phyloP scores from a whole-genome alignment of 768 basidiomycete genomes.

The Rhodotorula graminis region DNA sequence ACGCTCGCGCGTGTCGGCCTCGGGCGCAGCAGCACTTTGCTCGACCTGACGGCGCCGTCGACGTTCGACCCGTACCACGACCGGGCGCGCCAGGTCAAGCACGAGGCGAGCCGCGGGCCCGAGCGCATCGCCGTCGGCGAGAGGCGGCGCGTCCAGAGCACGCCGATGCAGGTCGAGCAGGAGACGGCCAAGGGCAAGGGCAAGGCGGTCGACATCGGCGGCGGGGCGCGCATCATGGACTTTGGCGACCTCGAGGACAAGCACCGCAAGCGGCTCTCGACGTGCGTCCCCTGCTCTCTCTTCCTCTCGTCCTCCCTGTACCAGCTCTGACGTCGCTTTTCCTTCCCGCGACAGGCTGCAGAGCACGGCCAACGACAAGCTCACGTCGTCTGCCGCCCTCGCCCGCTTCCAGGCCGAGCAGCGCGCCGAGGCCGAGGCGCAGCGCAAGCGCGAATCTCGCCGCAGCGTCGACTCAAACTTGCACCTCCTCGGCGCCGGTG shows the following conservation, averaged over 20 bases:
- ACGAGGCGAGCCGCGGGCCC: not conserved
- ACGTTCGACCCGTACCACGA: conserved; percentile 26
- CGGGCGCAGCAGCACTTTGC: conserved; percentile 4
- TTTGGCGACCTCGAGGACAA: conserved; percentile 29
- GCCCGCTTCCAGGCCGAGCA: not conserved
- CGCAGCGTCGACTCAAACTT: conserved; percentile 10
- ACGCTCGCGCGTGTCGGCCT: not conserved
- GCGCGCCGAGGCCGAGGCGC: conserved; percentile 1
- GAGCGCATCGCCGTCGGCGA: conserved; percentile 25
- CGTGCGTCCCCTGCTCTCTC: conserved; percentile 9
- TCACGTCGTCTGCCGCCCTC: conserved; percentile 8
- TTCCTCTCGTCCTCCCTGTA: not conserved
- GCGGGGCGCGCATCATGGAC: conserved; percentile 27
- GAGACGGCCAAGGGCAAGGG: not conserved
- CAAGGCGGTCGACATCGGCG: not conserved
- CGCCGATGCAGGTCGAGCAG: not conserved
- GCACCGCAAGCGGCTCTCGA: conserved; percentile 28
- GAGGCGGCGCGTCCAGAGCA: not conserved
- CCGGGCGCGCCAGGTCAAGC: not conserved
- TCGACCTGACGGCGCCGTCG: conserved; percentile 18
- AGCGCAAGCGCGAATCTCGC: conserved; percentile 8
- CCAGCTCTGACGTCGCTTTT: not conserved
- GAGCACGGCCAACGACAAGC: conserved; percentile 7
- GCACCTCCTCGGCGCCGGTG: not conserved
- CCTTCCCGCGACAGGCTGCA: conserved; percentile 4